Percentiles rank a stretch among this genome's conserved stretches.
phyloP scores from a whole-genome alignment of 2,329 filamentous ascomycete genomes.

The Ascochyta koolunga region DNA sequence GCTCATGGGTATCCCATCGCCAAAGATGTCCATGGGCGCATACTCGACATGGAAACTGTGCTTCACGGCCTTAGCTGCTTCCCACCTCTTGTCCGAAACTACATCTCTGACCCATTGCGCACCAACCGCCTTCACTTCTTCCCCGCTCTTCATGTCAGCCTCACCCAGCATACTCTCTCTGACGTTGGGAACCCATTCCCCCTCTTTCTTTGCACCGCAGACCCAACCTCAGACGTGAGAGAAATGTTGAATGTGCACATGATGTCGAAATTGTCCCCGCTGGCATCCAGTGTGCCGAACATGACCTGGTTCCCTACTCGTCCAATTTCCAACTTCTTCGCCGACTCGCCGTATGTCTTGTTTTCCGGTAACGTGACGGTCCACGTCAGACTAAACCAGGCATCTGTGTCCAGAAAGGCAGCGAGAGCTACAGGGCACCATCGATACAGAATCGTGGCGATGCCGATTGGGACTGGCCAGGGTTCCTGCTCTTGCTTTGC shows the following conservation, averaged over 20 bases:
- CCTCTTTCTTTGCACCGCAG: neutral
- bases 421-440: conserved; percentile 26
- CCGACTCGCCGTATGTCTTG: conserved; percentile 1
- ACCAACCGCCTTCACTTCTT: conserved; percentile 16
- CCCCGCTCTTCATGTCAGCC: conserved; percentile 14
- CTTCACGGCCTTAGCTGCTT: conserved; percentile 22
- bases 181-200: conserved; percentile 28
- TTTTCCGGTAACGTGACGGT: conserved; percentile 10
- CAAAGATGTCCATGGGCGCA: conserved; percentile 34
- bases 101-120: conserved; percentile 1
- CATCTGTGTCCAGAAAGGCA: conserved; percentile 31
- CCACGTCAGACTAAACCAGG: conserved; percentile 36
- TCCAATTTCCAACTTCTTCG: conserved; percentile 28
- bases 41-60: conserved; percentile 31
- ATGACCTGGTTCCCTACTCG: conserved; percentile 31
- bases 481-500: neutral
- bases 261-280: conserved; percentile 25
- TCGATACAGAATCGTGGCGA: conserved; percentile 28
- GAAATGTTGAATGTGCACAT: conserved; percentile 31
- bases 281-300: conserved; percentile 26
- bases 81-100: conserved; percentile 20
- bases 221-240: neutral
- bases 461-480: conserved; percentile 50
- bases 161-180: conserved; percentile 31
- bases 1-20: conserved; percentile 31